These are phyloP conservation scores for Cryoendolithus antarcticus DNA, from an alignment of 2,329 filamentous ascomycete species.

Conservation along the genomic window DNA sequence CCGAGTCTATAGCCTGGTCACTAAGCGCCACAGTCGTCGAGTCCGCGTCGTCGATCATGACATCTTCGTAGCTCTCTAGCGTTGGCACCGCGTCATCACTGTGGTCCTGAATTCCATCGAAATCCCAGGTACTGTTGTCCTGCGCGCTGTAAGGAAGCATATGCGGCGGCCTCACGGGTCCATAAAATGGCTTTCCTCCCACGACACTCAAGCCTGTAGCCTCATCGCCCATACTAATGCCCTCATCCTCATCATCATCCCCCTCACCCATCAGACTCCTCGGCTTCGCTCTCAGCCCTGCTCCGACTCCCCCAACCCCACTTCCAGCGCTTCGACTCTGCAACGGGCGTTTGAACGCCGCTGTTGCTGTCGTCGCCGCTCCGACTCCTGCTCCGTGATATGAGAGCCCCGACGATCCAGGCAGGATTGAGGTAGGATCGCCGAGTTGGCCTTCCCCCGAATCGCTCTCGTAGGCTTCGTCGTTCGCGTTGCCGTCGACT, in stretches of 20 bases:
- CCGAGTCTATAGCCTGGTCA: background rate
- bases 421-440: constrained; percentile 63
- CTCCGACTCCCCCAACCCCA: constrained; percentile 3
- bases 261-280: constrained; percentile 1
- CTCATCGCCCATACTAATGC: constrained; percentile 3
- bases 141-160: background rate
- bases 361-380: constrained; percentile 10
- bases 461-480: constrained; percentile 31
- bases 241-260: constrained; percentile 6
- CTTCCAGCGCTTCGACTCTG: constrained; percentile 2
- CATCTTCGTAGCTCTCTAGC: too few species aligned
- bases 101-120: background rate
- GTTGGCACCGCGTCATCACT: background rate
- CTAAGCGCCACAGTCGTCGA: too few species aligned
- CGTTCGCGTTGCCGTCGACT: constrained; percentile 23
- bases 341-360: constrained; percentile 1
- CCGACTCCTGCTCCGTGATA: constrained; percentile 49
- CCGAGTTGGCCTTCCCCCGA: constrained; percentile 79
- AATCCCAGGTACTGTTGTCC: constrained; percentile 1
- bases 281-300: constrained; percentile 4
- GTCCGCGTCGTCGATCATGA: too few species aligned
- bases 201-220: too few species aligned
- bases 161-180: background rate
- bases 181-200: constrained; percentile 2
- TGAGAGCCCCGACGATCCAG: constrained; percentile 87